Base-by-base conservation (phyloP, 306 rosid genomes). In the Herpetospermum pedunculosum region DNA sequence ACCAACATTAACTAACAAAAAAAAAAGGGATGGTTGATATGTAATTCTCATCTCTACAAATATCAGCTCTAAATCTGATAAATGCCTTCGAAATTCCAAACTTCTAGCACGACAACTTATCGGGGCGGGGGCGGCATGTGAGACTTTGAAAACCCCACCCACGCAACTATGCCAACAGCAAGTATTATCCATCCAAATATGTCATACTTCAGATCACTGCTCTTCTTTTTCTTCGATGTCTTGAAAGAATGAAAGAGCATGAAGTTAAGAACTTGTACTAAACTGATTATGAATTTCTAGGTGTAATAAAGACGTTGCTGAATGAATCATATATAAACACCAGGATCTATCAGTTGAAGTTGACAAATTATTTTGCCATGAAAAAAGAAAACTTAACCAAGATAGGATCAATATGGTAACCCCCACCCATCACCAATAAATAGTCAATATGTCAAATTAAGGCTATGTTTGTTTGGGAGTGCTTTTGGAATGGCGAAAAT, bases 131-230 rank as follows among this genome's bases (percentile, higher is more conserved):
- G 86, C 25, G 85, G 78, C 57, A 79, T 34, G 10, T 81, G 80
- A 0, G 92, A 71, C 50, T 87, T 87, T 3, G 86, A 83, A 28
- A 87, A 85, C 57, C 92, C 92, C 30, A 83, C 86, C 92, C 92
- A 87, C 32, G 89, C 81, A 74, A 87, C 89, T 80, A 87, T 83
- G 64, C 85, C 87, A 73, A 85, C 89, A 65, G 86, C 87, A 69
- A 87, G 86, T 80, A 87, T 79, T 70, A 83, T 11, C 92, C 92
- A 83, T 78, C 92, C 92, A 71, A 79, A 69, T 79, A 87, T 81
- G 84, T 85, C 92, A 64, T 83, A 85, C 63, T 76, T 83, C 58
- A 83, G 79, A 83, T 83, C 86, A 69, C 77, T 83, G 84, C 83
- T 78, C 74, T 77, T 83, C 86, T 75, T 87, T 70, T 85, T 85